Conservation (phyloP, 306 rosid species). For the Cicer bijugum region DNA sequence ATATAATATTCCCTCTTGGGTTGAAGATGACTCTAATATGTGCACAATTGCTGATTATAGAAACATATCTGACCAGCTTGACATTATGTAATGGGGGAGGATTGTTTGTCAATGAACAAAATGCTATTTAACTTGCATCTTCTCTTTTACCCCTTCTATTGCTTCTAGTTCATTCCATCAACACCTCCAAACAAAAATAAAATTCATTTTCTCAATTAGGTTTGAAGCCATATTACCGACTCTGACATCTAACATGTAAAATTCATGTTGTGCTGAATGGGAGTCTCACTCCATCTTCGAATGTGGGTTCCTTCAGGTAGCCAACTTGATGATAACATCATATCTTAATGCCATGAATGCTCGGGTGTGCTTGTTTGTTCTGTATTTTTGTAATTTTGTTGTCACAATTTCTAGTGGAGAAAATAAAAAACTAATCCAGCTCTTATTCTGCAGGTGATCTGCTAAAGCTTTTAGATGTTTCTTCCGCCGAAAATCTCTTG, state of each 20-base stretch:
- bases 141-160: not conserved
- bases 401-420: not conserved
- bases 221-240: not conserved
- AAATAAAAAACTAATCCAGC: constrained; percentile 26
- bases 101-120: constrained; percentile 17
- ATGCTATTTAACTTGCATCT: constrained; percentile 21
- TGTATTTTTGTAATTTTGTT: constrained; percentile 26
- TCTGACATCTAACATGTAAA: constrained; percentile 19
- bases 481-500: constrained; percentile 69
- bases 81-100: constrained; percentile 13
- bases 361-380: constrained; percentile 12
- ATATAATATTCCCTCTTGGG: constrained; percentile 3
- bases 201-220: constrained; percentile 9
- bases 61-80: constrained; percentile 9
- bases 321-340: not conserved
- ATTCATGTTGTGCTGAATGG: not conserved
- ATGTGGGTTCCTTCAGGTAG: constrained; percentile 19
- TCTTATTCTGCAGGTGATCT: constrained; percentile 70
- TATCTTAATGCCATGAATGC: not conserved
- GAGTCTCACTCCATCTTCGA: constrained; percentile 3
- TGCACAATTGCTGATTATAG: constrained; percentile 28
- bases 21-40: constrained; percentile 1
- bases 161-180: not conserved
- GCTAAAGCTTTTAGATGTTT: constrained; percentile 81
- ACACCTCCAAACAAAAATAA: not conserved